Conservation (phyloP, 345 rosid species). For the Bruguiera parviflora region DNA sequence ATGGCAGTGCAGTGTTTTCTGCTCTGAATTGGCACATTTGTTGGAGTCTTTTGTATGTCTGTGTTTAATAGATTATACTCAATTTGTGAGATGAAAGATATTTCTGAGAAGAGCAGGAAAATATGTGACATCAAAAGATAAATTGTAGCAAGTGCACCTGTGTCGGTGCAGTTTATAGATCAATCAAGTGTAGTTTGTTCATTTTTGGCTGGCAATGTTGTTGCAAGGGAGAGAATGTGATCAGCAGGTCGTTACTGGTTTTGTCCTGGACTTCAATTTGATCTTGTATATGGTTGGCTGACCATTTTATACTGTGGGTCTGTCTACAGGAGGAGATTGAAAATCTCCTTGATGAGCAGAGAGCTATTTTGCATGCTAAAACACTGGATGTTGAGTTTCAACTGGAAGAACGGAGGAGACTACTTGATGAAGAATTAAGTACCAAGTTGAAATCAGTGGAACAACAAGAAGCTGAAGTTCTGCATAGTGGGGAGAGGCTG, state of each 20-base stretch:
- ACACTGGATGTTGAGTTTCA: conserved; percentile 55
- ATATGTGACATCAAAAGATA: background rate
- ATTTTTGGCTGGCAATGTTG: too few species aligned
- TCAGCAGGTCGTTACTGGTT: background rate
- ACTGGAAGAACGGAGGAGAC: conserved; percentile 51
- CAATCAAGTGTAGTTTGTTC: too few species aligned
- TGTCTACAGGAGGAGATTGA: conserved; percentile 58
- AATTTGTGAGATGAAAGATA: too few species aligned
- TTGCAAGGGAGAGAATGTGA: background rate
- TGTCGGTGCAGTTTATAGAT: too few species aligned
- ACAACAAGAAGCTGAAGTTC: conserved; percentile 44
- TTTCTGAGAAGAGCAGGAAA: background rate
- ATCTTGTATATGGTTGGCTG: conserved; percentile 1
- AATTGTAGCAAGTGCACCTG: too few species aligned
- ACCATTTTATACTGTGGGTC: conserved; percentile 7
- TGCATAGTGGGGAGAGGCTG: conserved; percentile 54
- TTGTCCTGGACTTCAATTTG: background rate
- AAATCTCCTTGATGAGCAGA: conserved; percentile 65
- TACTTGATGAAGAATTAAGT: conserved; percentile 56
- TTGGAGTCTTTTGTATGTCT: background rate
- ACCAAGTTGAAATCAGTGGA: conserved; percentile 44
- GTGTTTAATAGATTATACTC: too few species aligned
- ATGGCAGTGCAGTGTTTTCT: background rate
- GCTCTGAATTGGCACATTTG: background rate
- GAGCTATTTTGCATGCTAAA: conserved; percentile 44